Evolutionary conservation across 2,329 filamentous ascomycete species (phyloP).

Genomic region (Thielaviopsis populi): DNA sequence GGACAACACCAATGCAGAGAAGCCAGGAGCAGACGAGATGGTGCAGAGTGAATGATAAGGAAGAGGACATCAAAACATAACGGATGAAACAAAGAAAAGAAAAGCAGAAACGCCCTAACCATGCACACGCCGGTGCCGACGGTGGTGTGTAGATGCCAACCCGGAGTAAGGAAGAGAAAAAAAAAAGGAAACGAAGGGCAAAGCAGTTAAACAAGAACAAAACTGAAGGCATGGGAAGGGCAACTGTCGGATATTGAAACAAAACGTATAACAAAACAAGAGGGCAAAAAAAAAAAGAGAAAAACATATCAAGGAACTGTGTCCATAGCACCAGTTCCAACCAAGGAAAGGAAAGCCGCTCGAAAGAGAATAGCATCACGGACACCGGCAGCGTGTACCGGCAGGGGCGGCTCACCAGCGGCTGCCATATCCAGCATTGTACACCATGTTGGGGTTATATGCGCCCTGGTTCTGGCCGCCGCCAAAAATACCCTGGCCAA

Average conservation of each 20-base stretch:
- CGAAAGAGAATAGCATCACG: not conserved
- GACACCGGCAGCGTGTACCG: not conserved
- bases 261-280: not conserved
- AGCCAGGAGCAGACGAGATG: not conserved
- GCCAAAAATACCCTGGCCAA: constrained; percentile 70
- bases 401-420: constrained; percentile 12
- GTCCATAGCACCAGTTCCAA: not conserved
- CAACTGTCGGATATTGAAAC: not conserved
- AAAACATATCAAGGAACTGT: constrained; percentile 16
- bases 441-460: constrained; percentile 82
- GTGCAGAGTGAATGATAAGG: not conserved
- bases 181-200: constrained; percentile 8
- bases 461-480: constrained; percentile 84
- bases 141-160: constrained; percentile 3
- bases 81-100: not conserved
- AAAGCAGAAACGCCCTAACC: constrained; percentile 12
- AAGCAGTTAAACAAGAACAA: constrained; percentile 17
- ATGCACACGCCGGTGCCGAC: constrained; percentile 10
- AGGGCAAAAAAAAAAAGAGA: constrained; percentile 18
- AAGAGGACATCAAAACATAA: not conserved
- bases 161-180: not conserved
- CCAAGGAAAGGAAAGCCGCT: constrained; percentile 6
- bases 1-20: not conserved
- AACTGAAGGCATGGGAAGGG: constrained; percentile 18
- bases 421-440: constrained; percentile 26